Conservation (phyloP, 2,329 filamentous ascomycete species). For the Camillea tinctor region DNA sequence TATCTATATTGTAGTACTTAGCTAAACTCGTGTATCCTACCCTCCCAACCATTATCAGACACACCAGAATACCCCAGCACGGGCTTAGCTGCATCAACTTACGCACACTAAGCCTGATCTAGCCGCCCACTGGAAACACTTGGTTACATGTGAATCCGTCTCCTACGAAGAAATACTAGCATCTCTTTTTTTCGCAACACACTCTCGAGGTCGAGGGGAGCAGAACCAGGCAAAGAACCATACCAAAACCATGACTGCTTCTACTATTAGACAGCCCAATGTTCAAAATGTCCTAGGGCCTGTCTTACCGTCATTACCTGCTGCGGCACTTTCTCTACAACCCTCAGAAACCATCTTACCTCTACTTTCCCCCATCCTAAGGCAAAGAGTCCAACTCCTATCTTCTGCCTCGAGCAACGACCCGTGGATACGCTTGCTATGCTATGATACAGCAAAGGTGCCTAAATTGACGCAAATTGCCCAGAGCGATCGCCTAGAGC, state of each 20-base stretch:
- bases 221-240: conserved; percentile 11
- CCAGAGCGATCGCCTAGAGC: conserved; percentile 64
- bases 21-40: too few relatives aligned
- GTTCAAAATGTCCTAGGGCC: conserved; percentile 50
- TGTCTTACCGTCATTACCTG: conserved; percentile 59
- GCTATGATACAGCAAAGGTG: conserved; percentile 60
- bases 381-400: conserved; percentile 65
- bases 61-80: neutral
- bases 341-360: conserved; percentile 58
- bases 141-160: neutral
- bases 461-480: conserved; percentile 61
- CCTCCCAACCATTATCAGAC: neutral
- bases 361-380: conserved; percentile 63
- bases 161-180: conserved; percentile 5
- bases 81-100: neutral
- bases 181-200: too few relatives aligned
- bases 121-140: neutral
- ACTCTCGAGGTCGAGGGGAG: neutral
- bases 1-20: too few relatives aligned
- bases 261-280: conserved; percentile 43
- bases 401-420: conserved; percentile 54
- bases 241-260: conserved; percentile 27
- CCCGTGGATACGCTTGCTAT: conserved; percentile 72
- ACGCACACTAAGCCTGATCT: neutral
- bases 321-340: conserved; percentile 56